Evolutionary conservation across 2,329 filamentous ascomycete species (phyloP).

Genomic region (Stagonosporopsis cucurbitacearum): DNA sequence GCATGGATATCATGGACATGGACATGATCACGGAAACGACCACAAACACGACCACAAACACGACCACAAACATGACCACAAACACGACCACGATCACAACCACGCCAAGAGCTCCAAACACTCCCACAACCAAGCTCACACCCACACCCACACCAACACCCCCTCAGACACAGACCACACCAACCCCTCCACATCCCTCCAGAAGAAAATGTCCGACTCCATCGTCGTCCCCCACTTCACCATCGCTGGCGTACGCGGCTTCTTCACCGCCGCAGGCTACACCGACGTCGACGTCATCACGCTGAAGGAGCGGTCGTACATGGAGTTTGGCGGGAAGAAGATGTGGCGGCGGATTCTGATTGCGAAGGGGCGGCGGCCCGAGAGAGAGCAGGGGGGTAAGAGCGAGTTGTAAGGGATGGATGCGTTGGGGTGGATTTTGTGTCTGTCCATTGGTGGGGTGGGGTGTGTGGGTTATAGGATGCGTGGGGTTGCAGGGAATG

Average conservation of each 20-base stretch:
- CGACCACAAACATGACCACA: slow-evolving; percentile 14
- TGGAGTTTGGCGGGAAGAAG: slow-evolving; percentile 49
- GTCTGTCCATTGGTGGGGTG: not conserved
- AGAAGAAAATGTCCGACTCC: slow-evolving; percentile 54
- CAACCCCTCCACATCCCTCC: slow-evolving; percentile 18
- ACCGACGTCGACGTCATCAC: slow-evolving; percentile 64
- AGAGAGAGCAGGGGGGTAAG: slow-evolving; percentile 24
- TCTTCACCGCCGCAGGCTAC: slow-evolving; percentile 69
- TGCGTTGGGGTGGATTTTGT: not conserved
- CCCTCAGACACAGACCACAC: slow-evolving; percentile 9
- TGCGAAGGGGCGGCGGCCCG: slow-evolving; percentile 57
- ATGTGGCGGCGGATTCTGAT: slow-evolving; percentile 58
- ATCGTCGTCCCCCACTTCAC: slow-evolving; percentile 72
- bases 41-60: slow-evolving; percentile 6
- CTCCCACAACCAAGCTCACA: too few relatives aligned
- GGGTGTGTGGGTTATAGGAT: too few relatives aligned
- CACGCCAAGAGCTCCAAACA: too few relatives aligned
- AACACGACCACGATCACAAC: slow-evolving; percentile 1
- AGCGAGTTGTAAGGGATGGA: slow-evolving; percentile 29
- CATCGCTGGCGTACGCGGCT: slow-evolving; percentile 61
- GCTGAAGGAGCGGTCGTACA: slow-evolving; percentile 59
- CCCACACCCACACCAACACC: not conserved
- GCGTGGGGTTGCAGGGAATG: too few relatives aligned
- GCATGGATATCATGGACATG: slow-evolving; percentile 27
- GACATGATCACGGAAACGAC: slow-evolving; percentile 1